A percentile compares a stretch with the other conserved stretches of the same genome.
phyloP scores from a whole-genome alignment of 345 rosid genomes.

The Pistacia atlantica region DNA sequence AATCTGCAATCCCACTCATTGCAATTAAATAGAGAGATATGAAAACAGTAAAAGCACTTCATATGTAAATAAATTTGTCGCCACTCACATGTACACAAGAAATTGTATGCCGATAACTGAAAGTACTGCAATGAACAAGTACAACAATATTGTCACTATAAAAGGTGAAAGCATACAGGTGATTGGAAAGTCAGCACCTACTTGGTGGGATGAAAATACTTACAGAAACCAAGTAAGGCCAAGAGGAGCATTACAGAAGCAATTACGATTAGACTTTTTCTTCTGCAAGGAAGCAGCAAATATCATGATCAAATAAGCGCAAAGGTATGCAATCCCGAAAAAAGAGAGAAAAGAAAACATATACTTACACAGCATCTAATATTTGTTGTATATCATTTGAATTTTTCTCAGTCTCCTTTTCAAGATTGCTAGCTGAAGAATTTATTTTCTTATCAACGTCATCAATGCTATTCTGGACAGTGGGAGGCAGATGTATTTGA shows the following conservation, averaged over 20 bases:
- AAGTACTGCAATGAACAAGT: constrained; percentile 26
- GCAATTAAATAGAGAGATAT: neutral
- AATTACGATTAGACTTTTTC: constrained; percentile 37
- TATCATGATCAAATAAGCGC: neutral
- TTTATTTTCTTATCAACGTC: constrained; percentile 31
- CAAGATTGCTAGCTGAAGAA: constrained; percentile 30
- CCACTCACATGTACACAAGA: constrained; percentile 45
- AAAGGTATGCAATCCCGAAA: neutral
- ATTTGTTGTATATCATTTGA: constrained; percentile 29
- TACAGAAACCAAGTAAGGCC: constrained; percentile 50
- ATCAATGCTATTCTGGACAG: constrained; percentile 29
- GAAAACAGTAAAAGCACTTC: neutral
- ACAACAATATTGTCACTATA: neutral
- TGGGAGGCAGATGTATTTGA: constrained; percentile 26
- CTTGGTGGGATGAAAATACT: constrained; percentile 8
- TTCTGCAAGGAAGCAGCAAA: constrained; percentile 24
- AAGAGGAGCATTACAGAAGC: constrained; percentile 46
- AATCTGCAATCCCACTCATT: constrained; percentile 25
- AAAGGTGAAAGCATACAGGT: neutral
- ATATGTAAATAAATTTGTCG: neutral
- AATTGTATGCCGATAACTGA: constrained; percentile 40
- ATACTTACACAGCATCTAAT: constrained; percentile 34
- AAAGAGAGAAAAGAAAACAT: neutral
- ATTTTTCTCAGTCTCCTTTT: constrained; percentile 32
- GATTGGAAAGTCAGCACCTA: neutral